These are phyloP conservation scores for Corymbia citriodora DNA, from an alignment of 441 rosid species.

Conservation along the genomic window DNA sequence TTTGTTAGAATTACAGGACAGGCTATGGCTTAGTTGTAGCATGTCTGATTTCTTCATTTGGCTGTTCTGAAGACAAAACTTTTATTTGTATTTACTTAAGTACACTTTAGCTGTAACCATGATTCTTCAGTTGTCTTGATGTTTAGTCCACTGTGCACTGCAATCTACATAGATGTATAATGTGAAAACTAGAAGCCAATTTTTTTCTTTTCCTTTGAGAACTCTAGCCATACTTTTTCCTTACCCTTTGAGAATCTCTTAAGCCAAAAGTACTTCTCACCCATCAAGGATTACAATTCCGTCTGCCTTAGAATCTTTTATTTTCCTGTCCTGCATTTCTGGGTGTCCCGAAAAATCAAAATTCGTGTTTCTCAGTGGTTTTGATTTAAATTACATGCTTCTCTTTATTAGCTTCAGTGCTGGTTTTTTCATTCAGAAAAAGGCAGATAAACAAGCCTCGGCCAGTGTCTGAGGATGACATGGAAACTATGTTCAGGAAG, in stretches of 20 bases:
- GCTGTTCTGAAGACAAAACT: background rate
- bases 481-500: constrained; percentile 62
- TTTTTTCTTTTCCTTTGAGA: background rate
- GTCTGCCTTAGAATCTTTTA: background rate
- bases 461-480: constrained; percentile 56
- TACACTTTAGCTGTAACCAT: background rate
- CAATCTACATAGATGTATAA: background rate
- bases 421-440: constrained; percentile 33
- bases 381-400: background rate
- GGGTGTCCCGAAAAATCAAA: background rate
- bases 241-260: background rate
- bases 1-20: background rate
- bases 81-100: background rate
- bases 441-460: constrained; percentile 73
- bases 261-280: background rate
- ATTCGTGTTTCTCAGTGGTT: background rate
- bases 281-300: background rate
- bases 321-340: background rate
- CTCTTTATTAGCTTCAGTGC: background rate
- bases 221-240: background rate
- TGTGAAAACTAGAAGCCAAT: background rate
- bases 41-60: background rate
- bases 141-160: background rate
- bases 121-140: background rate
- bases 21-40: background rate